These are phyloP conservation scores for Lepiota venenata DNA, from an alignment of 768 basidiomycete genomes.

Conservation along the genomic window DNA sequence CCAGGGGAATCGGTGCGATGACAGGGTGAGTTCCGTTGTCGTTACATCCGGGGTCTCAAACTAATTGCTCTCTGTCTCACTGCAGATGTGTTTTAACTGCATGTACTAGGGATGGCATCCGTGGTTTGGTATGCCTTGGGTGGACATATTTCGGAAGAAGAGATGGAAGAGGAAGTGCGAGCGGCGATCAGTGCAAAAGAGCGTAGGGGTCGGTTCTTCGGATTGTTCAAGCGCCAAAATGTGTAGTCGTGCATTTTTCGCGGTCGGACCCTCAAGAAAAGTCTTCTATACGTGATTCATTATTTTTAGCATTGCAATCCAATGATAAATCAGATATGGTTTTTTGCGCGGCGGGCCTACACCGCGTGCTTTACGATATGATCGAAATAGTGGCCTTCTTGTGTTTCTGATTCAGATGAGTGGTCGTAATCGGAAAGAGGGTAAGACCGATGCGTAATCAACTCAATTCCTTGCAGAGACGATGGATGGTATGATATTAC, in stretches of 20 bases:
- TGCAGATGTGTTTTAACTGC: conserved; percentile 79
- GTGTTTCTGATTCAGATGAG: too few relatives aligned
- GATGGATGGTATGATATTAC: too few relatives aligned
- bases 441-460: too few relatives aligned
- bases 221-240: conserved; percentile 13
- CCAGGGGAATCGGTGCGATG: conserved; percentile 76
- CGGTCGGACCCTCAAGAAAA: too few relatives aligned
- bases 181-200: conserved; percentile 56
- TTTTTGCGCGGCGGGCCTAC: too few relatives aligned
- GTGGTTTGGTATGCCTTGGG: conserved; percentile 88
- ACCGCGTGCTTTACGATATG: too few relatives aligned
- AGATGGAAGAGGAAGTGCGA: conserved; percentile 72
- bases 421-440: too few relatives aligned
- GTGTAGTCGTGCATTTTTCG: not conserved
- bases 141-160: conserved; percentile 70
- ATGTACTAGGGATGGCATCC: conserved; percentile 72
- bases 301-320: not conserved
- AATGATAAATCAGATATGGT: too few relatives aligned
- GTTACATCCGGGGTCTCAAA: conserved; percentile 14
- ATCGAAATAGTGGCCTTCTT: too few relatives aligned
- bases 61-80: conserved; percentile 10
- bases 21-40: conserved; percentile 43
- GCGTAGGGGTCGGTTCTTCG: conserved; percentile 43
- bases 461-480: too few relatives aligned
- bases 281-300: not conserved